Evolutionary conservation across 2,329 filamentous ascomycete genomes (phyloP).

Genomic region (Ceratocystis smalleyi): DNA sequence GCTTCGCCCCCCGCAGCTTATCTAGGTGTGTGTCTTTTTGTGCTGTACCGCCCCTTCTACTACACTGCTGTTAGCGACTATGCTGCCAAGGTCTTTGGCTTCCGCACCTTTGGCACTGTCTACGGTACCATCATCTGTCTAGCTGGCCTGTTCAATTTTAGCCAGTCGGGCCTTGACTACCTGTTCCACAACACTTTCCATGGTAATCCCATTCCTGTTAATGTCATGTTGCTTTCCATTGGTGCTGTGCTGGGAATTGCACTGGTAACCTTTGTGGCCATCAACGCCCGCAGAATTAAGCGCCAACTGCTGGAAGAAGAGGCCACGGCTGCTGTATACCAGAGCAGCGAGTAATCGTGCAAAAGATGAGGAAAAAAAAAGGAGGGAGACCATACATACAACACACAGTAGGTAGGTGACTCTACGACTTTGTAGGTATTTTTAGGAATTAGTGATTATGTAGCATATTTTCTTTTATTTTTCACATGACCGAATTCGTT

Average conservation of each 20-base stretch:
- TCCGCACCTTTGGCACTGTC: conserved; percentile 83
- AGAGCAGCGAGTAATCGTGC: not conserved
- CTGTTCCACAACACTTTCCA: conserved; percentile 58
- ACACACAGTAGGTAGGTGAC: not conserved
- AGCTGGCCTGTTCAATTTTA: conserved; percentile 70
- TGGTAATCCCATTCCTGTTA: conserved; percentile 62
- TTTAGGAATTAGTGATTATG: not conserved
- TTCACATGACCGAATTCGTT: not conserved
- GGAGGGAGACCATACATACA: not conserved
- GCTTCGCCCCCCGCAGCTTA: conserved; percentile 57
- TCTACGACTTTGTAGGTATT: not conserved
- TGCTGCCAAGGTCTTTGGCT: conserved; percentile 80
- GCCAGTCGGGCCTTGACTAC: conserved; percentile 63
- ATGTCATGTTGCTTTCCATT: conserved; percentile 46
- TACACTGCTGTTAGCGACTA: conserved; percentile 87
- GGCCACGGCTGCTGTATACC: conserved; percentile 15
- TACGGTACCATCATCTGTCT: conserved; percentile 82
- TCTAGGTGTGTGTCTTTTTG: conserved; percentile 60
- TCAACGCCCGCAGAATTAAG: conserved; percentile 26
- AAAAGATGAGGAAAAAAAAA: not conserved
- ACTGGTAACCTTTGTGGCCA: conserved; percentile 51
- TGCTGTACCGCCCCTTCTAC: conserved; percentile 74
- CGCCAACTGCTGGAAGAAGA: conserved; percentile 20
- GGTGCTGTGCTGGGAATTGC: conserved; percentile 48
- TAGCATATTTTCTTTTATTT: not conserved